Percentiles rank a stretch among this genome's conserved stretches.
Conservation (phyloP, 495 filamentous ascomycete genomes). For the Hyaloscypha finlandica region DNA sequence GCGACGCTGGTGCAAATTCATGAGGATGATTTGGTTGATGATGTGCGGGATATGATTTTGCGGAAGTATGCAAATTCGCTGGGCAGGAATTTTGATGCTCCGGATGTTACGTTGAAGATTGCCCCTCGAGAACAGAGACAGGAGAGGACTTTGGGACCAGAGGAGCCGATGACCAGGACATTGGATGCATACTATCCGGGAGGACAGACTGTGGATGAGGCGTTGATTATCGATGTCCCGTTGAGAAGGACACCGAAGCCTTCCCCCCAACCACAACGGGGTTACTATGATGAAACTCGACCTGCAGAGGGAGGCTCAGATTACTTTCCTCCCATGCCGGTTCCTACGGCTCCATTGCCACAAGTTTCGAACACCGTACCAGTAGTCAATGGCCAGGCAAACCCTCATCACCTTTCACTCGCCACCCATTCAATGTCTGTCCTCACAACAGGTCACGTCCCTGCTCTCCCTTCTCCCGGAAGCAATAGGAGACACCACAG, state of each 20-base stretch:
- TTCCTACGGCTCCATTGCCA: conserved; percentile 41
- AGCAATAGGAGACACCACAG: conserved; percentile 48
- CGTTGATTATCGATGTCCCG: conserved; percentile 87
- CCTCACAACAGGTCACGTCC: conserved; percentile 75
- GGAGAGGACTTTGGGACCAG: conserved; percentile 77
- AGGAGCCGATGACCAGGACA: conserved; percentile 77
- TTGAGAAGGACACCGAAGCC: conserved; percentile 78
- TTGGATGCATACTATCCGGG: conserved; percentile 87
- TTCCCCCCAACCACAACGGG: conserved; percentile 57
- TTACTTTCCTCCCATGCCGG: conserved; percentile 89
- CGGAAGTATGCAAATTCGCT: conserved; percentile 92
- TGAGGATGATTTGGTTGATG: conserved; percentile 91
- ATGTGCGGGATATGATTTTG: conserved; percentile 89
- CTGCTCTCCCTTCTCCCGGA: conserved; percentile 83
- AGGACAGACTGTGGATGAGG: conserved; percentile 88
- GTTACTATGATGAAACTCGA: conserved; percentile 62
- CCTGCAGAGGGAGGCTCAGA: conserved; percentile 76
- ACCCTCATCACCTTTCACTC: conserved; percentile 38
- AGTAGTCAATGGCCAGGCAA: conserved; percentile 32
- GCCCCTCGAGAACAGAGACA: conserved; percentile 44
- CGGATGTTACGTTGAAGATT: conserved; percentile 77
- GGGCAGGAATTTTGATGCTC: conserved; percentile 84
- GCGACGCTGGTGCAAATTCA: conserved; percentile 83
- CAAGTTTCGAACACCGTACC: conserved; percentile 42
- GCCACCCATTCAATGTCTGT: conserved; percentile 68